phyloP scores from a whole-genome alignment of 371 early-diverging fungal genomes.

The Zopfochytrium polystomum region DNA sequence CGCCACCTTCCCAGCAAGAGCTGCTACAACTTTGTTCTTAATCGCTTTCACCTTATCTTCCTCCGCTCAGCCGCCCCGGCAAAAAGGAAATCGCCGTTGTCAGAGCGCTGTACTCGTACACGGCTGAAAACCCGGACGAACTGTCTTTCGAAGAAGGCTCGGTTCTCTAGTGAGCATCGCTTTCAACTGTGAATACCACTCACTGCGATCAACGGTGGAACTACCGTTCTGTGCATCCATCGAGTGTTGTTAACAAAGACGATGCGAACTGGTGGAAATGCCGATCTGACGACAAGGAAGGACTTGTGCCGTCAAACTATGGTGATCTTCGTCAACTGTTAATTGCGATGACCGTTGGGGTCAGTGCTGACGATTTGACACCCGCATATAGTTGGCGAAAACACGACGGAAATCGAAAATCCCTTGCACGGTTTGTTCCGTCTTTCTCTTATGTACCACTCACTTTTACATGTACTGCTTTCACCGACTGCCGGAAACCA shows the following conservation, averaged over 20 bases:
- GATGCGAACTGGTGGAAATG: slow-evolving; percentile 55
- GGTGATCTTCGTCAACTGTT: slow-evolving; percentile 23
- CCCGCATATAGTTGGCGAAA: slow-evolving; percentile 44
- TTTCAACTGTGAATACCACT: background rate
- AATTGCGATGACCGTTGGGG: background rate
- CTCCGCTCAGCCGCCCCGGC: slow-evolving; percentile 28
- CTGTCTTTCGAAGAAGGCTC: slow-evolving; percentile 47
- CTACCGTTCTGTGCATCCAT: background rate
- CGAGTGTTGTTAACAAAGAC: slow-evolving; percentile 45
- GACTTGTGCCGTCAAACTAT: slow-evolving; percentile 51
- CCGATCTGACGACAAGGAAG: slow-evolving; percentile 43
- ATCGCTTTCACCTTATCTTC: no score
- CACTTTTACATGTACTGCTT: background rate
- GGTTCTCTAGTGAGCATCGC: slow-evolving; percentile 35
- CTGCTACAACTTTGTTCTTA: no score
- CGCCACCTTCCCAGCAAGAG: no score
- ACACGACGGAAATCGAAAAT: slow-evolving; percentile 49
- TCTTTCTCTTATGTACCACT: no score
- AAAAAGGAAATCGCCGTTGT: slow-evolving; percentile 47
- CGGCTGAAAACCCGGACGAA: slow-evolving; percentile 45
- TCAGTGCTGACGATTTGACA: background rate
- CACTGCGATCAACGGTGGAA: background rate
- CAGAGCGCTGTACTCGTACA: slow-evolving; percentile 48
- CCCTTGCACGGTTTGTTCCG: slow-evolving; percentile 46
- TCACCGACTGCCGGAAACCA: background rate